Base-by-base conservation (phyloP, 768 basidiomycete species). In the Panaeolus cyanescens region DNA sequence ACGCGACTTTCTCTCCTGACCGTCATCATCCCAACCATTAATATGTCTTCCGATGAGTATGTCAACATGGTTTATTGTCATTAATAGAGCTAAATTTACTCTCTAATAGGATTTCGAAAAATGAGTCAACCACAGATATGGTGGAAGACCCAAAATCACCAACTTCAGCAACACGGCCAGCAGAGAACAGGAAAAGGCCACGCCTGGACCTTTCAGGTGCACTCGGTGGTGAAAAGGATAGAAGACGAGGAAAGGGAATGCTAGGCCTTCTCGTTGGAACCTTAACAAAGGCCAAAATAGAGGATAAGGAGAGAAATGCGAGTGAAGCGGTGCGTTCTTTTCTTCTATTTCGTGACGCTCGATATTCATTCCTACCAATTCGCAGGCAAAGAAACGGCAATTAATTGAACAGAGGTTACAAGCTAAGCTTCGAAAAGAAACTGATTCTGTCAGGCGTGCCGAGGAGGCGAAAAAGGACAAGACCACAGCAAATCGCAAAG, bases 391-490 rank as follows among this genome's bases (percentile, higher is more conserved):
- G 80, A 93, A 93, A 76, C 81, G 92, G 65, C 90, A 91, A 65
- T 70, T 90, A 71, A 90, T 90, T 71, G 92, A 94, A 72, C 88
- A 91, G 73, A 87, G 91, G 79, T 82, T 94, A 79, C 91, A 93
- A 80, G 82, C 81, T 78, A 93, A 92, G 78, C 83, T 94, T 64
- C 83, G 85, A 72, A 90, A 88, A 82, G 92, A 94, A 74, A 91
- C 89, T 81, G 91, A 91, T 75, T 82, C 88, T 80, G 91, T 93
- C 77, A 86, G 91, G 73, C 83, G 88, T 74, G 87, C 89, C 67
- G 92, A 92, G 80, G 91, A 93, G 76, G 89, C 88, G 62, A 92
- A 92, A 77, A 91, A 91, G 74, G 90, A 92, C 76, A 91, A 91
- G 75, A 85, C 85, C 54, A 64, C 71, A 36, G 90, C 92, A 50